Conservation (phyloP, 169 alveolate species). For the Eimeria falciformis region DNA sequence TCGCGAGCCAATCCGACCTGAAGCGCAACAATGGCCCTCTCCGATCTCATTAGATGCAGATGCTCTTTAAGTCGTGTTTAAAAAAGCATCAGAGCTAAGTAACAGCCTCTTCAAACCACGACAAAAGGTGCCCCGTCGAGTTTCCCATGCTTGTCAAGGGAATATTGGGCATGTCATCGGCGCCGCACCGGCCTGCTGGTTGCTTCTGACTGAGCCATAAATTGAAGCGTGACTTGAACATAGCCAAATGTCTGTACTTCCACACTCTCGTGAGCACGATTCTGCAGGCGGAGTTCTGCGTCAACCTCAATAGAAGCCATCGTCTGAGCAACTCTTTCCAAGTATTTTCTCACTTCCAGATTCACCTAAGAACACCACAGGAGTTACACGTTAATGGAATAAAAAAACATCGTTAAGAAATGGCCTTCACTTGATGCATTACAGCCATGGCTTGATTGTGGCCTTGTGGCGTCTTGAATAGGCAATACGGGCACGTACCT, state of each 20-base stretch:
- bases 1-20: slow-evolving; percentile 92
- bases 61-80: background rate
- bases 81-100: background rate
- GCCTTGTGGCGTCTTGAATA: background rate
- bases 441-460: background rate
- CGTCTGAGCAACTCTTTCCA: slow-evolving; percentile 88
- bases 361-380: slow-evolving; percentile 76
- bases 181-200: slow-evolving; percentile 86
- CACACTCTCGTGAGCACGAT: slow-evolving; percentile 74
- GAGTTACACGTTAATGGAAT: background rate
- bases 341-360: slow-evolving; percentile 87
- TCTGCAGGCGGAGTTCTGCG: slow-evolving; percentile 89
- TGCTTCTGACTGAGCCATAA: slow-evolving; percentile 93
- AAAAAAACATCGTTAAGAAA: background rate
- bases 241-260: slow-evolving; percentile 85
- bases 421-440: background rate
- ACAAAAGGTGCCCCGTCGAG: background rate
- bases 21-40: no score
- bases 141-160: background rate
- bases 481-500: slow-evolving; percentile 81
- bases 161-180: background rate
- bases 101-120: background rate
- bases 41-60: background rate
- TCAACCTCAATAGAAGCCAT: slow-evolving; percentile 87
- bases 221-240: slow-evolving; percentile 92